Evolutionary conservation across 805 yeast species (phyloP).

Genomic region (Saccharomycopsis olivae): DNA sequence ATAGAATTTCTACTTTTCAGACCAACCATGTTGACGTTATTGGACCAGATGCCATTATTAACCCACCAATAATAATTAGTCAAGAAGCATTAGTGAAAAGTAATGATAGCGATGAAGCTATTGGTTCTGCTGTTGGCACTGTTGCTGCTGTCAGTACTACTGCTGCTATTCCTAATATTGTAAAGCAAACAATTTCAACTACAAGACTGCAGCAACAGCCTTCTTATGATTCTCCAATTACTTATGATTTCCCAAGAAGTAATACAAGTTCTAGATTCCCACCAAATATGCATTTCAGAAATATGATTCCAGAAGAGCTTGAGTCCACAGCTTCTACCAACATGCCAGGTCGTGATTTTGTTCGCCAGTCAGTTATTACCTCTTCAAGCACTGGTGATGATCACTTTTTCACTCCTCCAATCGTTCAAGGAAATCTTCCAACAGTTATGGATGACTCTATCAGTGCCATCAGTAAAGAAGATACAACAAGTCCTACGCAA

Average conservation of each 20-base stretch:
- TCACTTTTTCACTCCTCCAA: conserved; percentile 9
- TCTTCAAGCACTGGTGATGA: conserved; percentile 3
- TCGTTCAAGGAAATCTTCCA: neutral
- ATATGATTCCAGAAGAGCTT: neutral
- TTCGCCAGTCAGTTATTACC: conserved; percentile 8
- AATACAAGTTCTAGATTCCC: neutral
- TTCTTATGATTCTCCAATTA: conserved; percentile 9
- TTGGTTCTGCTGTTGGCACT: neutral
- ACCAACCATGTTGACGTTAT: neutral
- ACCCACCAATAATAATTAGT: too few relatives aligned
- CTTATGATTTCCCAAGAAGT: conserved; percentile 10
- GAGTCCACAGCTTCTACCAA: neutral
- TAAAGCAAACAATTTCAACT: neutral
- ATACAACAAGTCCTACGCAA: too few relatives aligned
- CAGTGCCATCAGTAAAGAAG: too few relatives aligned
- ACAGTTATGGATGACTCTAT: neutral
- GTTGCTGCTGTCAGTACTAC: neutral
- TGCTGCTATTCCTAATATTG: neutral
- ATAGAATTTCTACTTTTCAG: neutral
- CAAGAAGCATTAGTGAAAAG: neutral
- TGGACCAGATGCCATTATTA: neutral
- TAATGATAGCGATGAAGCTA: neutral
- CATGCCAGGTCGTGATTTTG: conserved; percentile 1
- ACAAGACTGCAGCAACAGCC: neutral
- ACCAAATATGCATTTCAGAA: neutral